Evolutionary conservation across 768 basidiomycete species (phyloP).

Genomic region (Collybia sp.): DNA sequence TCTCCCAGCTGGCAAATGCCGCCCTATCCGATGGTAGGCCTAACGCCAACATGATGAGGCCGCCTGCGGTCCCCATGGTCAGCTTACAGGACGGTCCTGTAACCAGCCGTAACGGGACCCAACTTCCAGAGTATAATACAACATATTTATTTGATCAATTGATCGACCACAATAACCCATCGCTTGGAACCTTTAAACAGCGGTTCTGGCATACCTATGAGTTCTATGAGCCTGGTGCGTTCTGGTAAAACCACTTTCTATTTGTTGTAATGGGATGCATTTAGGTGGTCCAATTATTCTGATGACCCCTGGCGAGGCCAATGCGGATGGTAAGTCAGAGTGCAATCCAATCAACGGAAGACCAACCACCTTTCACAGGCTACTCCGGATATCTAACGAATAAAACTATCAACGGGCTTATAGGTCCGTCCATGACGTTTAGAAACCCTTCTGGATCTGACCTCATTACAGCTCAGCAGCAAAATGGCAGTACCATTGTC

Average conservation of each 20-base stretch:
- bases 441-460: neutral
- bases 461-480: conserved; percentile 46
- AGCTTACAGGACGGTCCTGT: conserved; percentile 26
- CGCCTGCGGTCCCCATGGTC: conserved; percentile 30
- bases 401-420: conserved; percentile 53
- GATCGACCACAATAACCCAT: conserved; percentile 51
- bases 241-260: neutral
- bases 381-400: conserved; percentile 61
- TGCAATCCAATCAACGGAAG: neutral
- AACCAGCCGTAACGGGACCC: conserved; percentile 36
- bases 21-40: conserved; percentile 32
- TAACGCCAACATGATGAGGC: conserved; percentile 37
- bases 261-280: neutral
- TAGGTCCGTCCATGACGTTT: conserved; percentile 23
- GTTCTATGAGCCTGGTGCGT: conserved; percentile 50
- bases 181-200: conserved; percentile 71
- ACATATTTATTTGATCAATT: conserved; percentile 55
- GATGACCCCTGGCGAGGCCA: conserved; percentile 61
- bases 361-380: conserved; percentile 18
- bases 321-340: conserved; percentile 40
- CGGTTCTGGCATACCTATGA: conserved; percentile 70
- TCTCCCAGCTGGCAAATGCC: conserved; percentile 16
- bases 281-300: conserved; percentile 57
- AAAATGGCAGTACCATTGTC: conserved; percentile 58
- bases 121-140: conserved; percentile 38